Conservation (phyloP, 1,284 basidiomycete species). For the Malassezia arunalokei region DNA sequence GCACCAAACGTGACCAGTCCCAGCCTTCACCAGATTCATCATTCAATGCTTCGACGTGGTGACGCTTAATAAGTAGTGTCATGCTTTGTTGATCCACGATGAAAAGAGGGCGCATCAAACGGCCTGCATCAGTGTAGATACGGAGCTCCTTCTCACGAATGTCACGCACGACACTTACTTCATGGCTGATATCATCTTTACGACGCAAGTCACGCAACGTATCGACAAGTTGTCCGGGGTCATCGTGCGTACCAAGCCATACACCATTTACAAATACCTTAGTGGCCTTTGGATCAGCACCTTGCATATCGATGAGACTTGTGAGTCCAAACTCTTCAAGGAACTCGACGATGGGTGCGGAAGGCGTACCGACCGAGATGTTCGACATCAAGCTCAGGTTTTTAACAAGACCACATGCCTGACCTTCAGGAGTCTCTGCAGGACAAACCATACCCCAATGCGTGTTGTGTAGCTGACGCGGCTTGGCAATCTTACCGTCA, state of each 20-base stretch:
- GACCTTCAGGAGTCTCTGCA: constrained; percentile 97
- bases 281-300: constrained; percentile 50
- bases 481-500: constrained; percentile 98
- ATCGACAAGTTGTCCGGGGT: constrained; percentile 79
- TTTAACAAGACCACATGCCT: constrained; percentile 97
- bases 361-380: constrained; percentile 92
- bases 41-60: constrained; percentile 64
- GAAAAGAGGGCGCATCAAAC: constrained; percentile 89
- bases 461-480: constrained; percentile 95
- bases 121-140: constrained; percentile 89
- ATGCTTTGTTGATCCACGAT: constrained; percentile 73
- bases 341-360: constrained; percentile 94
- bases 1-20: constrained; percentile 75
- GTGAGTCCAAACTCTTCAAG: constrained; percentile 77
- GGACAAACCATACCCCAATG: constrained; percentile 98
- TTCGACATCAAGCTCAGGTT: constrained; percentile 95
- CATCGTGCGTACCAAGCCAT: constrained; percentile 98
- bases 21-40: constrained; percentile 47
- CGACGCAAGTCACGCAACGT: constrained; percentile 83
- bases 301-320: constrained; percentile 39
- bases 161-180: constrained; percentile 92
- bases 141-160: constrained; percentile 89
- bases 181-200: constrained; percentile 87
- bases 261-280: constrained; percentile 99
- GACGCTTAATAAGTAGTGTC: constrained; percentile 64